A percentile compares a stretch with the other conserved stretches of the same genome.
Conservation (phyloP, 2,329 filamentous ascomycete genomes). For the Pestalotiopsis sp. region DNA sequence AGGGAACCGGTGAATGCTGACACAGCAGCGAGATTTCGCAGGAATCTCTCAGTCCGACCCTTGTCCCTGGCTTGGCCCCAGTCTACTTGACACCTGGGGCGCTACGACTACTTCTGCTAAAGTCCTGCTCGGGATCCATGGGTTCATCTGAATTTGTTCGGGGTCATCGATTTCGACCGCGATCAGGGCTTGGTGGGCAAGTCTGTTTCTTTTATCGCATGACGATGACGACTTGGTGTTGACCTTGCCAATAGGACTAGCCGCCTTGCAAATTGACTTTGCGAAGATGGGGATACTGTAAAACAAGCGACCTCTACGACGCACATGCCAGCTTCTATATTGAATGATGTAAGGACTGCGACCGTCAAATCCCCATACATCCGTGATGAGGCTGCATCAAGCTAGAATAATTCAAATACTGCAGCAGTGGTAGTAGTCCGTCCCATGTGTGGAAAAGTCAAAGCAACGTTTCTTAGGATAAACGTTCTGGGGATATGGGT, state of each 20-base stretch:
- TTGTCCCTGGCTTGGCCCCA: neutral
- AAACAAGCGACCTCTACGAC: neutral
- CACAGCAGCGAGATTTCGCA: neutral
- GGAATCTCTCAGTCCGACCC: neutral
- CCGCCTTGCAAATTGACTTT: neutral
- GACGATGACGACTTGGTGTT: neutral
- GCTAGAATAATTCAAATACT: neutral
- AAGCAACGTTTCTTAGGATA: neutral
- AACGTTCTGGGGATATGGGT: neutral
- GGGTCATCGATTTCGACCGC: neutral
- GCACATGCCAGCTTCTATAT: neutral
- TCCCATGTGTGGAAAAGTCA: neutral
- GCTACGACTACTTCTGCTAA: neutral
- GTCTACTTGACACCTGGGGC: conserved; percentile 5
- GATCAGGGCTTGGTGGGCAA: neutral
- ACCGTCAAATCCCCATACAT: neutral
- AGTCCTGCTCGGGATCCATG: neutral
- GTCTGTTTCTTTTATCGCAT: neutral
- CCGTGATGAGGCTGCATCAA: neutral
- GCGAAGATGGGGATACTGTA: neutral
- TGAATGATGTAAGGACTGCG: neutral
- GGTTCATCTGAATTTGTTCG: neutral
- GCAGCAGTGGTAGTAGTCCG: neutral
- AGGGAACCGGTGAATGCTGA: neutral
- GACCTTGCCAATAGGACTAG: neutral